Percentiles rank a stretch among this genome's conserved stretches.
Evolutionary conservation across 495 filamentous ascomycete genomes (phyloP).

Genomic region (Trichodelitschia bisporula): DNA sequence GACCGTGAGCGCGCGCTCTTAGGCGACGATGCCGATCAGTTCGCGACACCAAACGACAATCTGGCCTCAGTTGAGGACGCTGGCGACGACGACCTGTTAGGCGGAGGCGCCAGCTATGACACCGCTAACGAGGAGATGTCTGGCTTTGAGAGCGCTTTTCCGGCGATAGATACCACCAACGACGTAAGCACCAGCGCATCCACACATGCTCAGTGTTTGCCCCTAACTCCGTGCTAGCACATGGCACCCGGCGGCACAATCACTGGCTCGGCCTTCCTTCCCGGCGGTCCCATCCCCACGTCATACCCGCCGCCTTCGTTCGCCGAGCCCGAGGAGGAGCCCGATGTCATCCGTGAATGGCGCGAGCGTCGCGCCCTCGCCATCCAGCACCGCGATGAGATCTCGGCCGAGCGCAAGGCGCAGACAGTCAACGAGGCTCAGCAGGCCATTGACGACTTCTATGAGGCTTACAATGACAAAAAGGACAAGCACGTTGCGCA

Average conservation of each 20-base stretch:
- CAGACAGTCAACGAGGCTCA: slow-evolving; percentile 69
- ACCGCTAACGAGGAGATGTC: slow-evolving; percentile 30
- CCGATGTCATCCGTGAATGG: slow-evolving; percentile 78
- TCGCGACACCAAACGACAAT: slow-evolving; percentile 55
- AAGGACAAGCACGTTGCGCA: slow-evolving; percentile 73
- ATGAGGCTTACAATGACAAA: slow-evolving; percentile 96
- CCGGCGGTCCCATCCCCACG: slow-evolving; percentile 28
- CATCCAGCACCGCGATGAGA: slow-evolving; percentile 50
- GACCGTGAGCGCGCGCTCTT: slow-evolving; percentile 68
- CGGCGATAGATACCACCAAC: slow-evolving; percentile 53
- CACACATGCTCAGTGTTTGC: slow-evolving; percentile 1
- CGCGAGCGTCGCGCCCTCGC: slow-evolving; percentile 62
- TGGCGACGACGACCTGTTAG: slow-evolving; percentile 47
- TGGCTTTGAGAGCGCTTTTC: slow-evolving; percentile 73
- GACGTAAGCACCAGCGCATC: slow-evolving; percentile 35
- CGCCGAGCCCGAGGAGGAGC: slow-evolving; percentile 44
- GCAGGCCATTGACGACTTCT: slow-evolving; percentile 90
- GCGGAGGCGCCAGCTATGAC: slow-evolving; percentile 24
- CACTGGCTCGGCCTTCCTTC: slow-evolving; percentile 57
- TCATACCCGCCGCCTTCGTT: slow-evolving; percentile 16
- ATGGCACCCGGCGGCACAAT: slow-evolving; percentile 75
- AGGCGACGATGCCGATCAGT: slow-evolving; percentile 81
- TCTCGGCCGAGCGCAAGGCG: slow-evolving; percentile 49
- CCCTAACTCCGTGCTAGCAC: too few relatives aligned
- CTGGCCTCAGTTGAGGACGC: slow-evolving; percentile 27